Percentiles rank a stretch among this genome's conserved stretches.
Conservation (phyloP, 2,329 filamentous ascomycete genomes). For the Leptographium wingfieldii region DNA sequence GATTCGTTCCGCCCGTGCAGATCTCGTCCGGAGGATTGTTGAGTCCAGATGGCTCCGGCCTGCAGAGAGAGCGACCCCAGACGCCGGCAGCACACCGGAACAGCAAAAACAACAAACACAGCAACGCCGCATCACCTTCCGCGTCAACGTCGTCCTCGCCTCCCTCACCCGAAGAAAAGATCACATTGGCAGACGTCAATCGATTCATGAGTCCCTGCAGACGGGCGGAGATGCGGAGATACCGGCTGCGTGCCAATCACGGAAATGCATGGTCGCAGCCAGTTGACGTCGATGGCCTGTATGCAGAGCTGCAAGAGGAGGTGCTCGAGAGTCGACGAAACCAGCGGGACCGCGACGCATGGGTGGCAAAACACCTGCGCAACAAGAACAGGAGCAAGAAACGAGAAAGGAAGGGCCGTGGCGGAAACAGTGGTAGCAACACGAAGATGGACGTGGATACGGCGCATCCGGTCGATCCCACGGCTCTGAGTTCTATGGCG, state of each 20-base stretch:
- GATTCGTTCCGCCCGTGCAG: background rate
- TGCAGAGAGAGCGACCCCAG: background rate
- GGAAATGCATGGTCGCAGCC: background rate
- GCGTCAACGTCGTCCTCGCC: background rate
- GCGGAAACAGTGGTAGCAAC: background rate
- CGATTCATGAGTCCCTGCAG: background rate
- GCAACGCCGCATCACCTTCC: background rate
- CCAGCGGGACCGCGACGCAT: background rate
- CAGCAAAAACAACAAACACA: background rate
- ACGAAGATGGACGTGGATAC: background rate
- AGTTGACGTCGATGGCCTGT: background rate
- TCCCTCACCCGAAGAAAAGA: background rate
- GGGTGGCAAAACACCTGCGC: background rate
- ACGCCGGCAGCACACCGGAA: background rate
- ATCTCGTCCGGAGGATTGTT: background rate
- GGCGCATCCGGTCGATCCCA: background rate
- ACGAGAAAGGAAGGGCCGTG: background rate
- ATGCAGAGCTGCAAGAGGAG: background rate
- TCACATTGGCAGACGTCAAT: background rate
- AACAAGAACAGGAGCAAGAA: background rate
- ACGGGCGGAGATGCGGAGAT: background rate
- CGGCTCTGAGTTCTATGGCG: background rate
- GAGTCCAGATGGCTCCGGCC: background rate
- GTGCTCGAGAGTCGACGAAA: background rate
- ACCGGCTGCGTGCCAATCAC: background rate